Conservation (phyloP, 139 green algal species). For the Haematococcus sp. region DNA sequence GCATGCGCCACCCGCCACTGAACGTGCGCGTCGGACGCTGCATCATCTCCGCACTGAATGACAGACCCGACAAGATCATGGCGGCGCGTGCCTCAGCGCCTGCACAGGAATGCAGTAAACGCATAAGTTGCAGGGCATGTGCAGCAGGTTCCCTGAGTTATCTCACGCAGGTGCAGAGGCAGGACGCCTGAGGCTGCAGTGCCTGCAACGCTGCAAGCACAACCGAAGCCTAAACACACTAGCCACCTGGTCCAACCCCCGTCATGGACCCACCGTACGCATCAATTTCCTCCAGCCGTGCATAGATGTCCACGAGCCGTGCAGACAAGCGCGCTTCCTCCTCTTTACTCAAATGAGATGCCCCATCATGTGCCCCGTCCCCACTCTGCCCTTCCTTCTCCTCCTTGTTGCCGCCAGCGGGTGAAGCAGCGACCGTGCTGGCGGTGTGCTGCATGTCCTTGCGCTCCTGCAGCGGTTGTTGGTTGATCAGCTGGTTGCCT, state of each 20-base stretch:
- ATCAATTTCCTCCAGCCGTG: conserved; percentile 84
- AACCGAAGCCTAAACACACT: not conserved
- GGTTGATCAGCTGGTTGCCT: no score
- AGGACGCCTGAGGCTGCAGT: no score
- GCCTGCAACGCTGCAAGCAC: no score
- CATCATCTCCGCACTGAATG: conserved; percentile 75
- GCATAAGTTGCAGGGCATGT: no score
- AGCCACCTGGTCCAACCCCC: not conserved
- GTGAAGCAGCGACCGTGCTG: not conserved
- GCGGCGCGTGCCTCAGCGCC: conserved; percentile 69
- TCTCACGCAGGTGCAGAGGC: no score
- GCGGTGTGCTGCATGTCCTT: not conserved
- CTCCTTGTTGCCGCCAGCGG: not conserved
- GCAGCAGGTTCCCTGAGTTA: no score
- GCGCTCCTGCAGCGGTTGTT: conserved; percentile 11
- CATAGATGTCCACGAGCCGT: conserved; percentile 59
- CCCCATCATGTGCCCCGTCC: not conserved
- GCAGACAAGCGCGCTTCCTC: conserved; percentile 21
- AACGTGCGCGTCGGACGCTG: conserved; percentile 65
- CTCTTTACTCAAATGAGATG: not conserved
- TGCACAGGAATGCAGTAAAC: no score
- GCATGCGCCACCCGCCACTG: conserved; percentile 59
- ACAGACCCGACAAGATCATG: conserved; percentile 77
- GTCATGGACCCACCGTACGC: conserved; percentile 50
- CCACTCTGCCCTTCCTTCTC: not conserved